Conservation (phyloP, 805 yeast species). For the Teunomyces atbi region DNA sequence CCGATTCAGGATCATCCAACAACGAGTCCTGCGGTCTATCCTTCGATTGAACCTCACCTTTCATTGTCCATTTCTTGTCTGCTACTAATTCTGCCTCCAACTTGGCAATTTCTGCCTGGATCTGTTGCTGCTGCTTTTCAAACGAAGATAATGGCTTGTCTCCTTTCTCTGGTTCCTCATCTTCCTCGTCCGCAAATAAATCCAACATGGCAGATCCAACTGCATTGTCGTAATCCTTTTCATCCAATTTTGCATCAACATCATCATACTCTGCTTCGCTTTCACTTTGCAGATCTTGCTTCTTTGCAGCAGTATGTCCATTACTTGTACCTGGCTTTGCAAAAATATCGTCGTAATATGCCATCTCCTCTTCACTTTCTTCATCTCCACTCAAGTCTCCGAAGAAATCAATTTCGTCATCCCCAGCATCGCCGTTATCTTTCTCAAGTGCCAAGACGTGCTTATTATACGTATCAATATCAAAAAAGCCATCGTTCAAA, state of each 20-base stretch:
- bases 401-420: conserved; percentile 42
- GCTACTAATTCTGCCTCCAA: conserved; percentile 87
- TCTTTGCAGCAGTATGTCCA: background rate
- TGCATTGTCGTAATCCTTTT: conserved; percentile 61
- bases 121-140: conserved; percentile 76
- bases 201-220: conserved; percentile 63
- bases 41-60: conserved; percentile 83
- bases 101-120: conserved; percentile 73
- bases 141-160: conserved; percentile 58
- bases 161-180: conserved; percentile 10
- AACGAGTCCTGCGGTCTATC: conserved; percentile 85
- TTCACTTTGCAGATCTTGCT: conserved; percentile 22
- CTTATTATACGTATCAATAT: conserved; percentile 78
- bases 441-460: conserved; percentile 68
- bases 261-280: conserved; percentile 35
- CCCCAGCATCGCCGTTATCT: conserved; percentile 35
- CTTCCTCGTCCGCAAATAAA: conserved; percentile 46
- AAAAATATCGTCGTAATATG: conserved; percentile 67
- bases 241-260: conserved; percentile 39
- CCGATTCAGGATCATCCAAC: conserved; percentile 55
- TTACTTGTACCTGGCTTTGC: conserved; percentile 35
- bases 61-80: conserved; percentile 90
- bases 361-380: conserved; percentile 34
- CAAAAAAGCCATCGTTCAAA: conserved; percentile 79
- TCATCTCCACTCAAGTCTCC: conserved; percentile 48